A percentile compares a stretch with the other conserved stretches of the same genome.
phyloP scores from a whole-genome alignment of 1,284 basidiomycete species.

The Xerocomus nothofagi region DNA sequence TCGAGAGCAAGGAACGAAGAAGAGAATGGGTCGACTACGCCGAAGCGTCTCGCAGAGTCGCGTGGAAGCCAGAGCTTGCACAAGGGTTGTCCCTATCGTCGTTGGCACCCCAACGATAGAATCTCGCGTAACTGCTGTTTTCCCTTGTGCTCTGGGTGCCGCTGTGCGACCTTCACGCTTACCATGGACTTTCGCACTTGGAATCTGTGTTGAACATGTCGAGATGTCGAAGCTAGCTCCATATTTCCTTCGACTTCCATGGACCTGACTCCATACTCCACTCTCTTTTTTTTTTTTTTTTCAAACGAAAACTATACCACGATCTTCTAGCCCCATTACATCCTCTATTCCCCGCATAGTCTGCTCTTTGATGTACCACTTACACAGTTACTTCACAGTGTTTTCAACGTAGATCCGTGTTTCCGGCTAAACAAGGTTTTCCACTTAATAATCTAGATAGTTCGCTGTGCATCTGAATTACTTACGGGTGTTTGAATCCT shows the following conservation, averaged over 20 bases:
- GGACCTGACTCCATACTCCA: constrained; percentile 32
- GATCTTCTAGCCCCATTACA: constrained; percentile 13
- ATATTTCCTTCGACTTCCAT: constrained; percentile 22
- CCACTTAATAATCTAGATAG: constrained; percentile 29
- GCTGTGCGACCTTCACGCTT: constrained; percentile 13
- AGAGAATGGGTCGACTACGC: constrained; percentile 84
- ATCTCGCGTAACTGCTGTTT: constrained; percentile 2
- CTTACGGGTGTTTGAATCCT: constrained; percentile 5
- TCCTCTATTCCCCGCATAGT: constrained; percentile 29
- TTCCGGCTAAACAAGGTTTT: constrained; percentile 14
- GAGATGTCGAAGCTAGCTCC: constrained; percentile 18
- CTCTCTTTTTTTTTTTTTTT: constrained; percentile 18
- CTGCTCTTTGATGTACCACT: constrained; percentile 31
- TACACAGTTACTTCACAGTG: constrained; percentile 19
- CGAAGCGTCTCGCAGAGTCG: constrained; percentile 67
- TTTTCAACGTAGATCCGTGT: constrained; percentile 33
- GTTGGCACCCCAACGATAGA: constrained; percentile 51
- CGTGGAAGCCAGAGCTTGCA: constrained; percentile 78
- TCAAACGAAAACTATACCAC: constrained; percentile 37
- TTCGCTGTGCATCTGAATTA: constrained; percentile 22
- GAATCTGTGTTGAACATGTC: constrained; percentile 13
- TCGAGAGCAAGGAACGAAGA: constrained; percentile 70
- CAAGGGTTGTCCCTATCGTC: constrained; percentile 70
- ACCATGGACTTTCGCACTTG: constrained; percentile 10
- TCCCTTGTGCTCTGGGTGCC: constrained; percentile 7